Base-by-base conservation (phyloP, 495 filamentous ascomycete genomes). In the Penicillium mononematosum region DNA sequence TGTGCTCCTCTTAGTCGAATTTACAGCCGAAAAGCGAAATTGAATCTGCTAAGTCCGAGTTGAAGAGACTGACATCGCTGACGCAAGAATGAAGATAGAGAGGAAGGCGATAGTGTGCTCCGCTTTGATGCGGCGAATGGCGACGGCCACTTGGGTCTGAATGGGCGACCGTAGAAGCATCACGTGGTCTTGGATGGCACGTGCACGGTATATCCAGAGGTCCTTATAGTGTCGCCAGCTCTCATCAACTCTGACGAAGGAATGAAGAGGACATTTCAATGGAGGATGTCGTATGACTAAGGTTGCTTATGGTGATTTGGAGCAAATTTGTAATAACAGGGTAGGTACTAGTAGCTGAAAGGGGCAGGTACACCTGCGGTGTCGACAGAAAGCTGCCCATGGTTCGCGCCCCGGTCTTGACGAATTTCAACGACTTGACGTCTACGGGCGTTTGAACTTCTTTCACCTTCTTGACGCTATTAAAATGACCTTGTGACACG, bases 81-180 rank as follows among this genome's bases (percentile, higher is more conserved):
- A 66, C 47, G 54, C 43, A 45, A 56, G 54, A 62, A 53, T 24
- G 55, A 43, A 57, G 65, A 41, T 24, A 56, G 62, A 44, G 42
- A 53, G 46, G 48, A 46, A 53, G 46, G 54, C 34, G 62, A 58
- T 59, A 64, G 45, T 54, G 53, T 60, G 46, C 58, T 64, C 58
- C 63, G 66, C 56, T 44, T 53, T 54, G 60, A 55, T 65, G 74
- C 70, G 72, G 72, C 71, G 73, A 75, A 70, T 57, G 58, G 68
- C 62, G 53, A 55, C 69, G 69, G 74, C 70, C 65, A 70, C 58
- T 61, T 20, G n/a, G 65, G 65, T 47, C 41, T 34, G 11, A 44
- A 39, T 58, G 49, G 50, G 31, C n/a, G 24, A 34, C 70, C 69
- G 66, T 63, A 72, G 12, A 25, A 17, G 0, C 14, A 3, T 7